Conservation (phyloP, 1,139 yeast species). For the Protomyces macrosporus region DNA sequence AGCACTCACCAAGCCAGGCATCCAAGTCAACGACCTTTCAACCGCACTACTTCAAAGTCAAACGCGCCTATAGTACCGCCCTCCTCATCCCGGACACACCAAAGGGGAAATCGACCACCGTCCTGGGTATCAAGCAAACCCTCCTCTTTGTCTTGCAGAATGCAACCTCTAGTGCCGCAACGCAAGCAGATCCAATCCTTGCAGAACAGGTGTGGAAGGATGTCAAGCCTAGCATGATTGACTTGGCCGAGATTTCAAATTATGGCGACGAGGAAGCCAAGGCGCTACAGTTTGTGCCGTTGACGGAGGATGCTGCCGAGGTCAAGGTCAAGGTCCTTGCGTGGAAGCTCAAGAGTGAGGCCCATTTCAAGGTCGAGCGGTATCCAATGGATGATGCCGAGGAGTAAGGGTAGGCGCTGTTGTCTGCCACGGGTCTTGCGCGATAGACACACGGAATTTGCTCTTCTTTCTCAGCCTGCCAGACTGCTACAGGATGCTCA, state of each 20-base stretch:
- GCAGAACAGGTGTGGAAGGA: background rate
- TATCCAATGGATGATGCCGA: background rate
- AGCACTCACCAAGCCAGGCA: background rate
- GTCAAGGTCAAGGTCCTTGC: background rate
- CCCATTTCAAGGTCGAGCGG: background rate
- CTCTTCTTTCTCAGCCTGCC: too few relatives aligned
- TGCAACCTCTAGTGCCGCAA: background rate
- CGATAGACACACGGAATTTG: too few relatives aligned
- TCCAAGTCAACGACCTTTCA: background rate
- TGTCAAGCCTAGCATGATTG: background rate
- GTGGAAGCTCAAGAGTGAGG: background rate
- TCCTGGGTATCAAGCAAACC: background rate
- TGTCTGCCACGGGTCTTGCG: too few relatives aligned
- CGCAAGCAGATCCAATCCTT: background rate
- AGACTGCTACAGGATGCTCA: too few relatives aligned
- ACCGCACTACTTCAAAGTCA: background rate
- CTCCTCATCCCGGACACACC: background rate
- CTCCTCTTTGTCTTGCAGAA: background rate
- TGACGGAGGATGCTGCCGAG: background rate
- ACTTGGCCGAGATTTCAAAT: background rate
- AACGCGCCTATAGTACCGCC: background rate
- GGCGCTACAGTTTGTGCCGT: background rate
- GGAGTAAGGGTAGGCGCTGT: background rate
- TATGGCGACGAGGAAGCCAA: background rate
- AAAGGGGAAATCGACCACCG: background rate